Evolutionary conservation across 75 land plant genomes (phyloP).

Genomic region (Ceratopteris richardii): DNA sequence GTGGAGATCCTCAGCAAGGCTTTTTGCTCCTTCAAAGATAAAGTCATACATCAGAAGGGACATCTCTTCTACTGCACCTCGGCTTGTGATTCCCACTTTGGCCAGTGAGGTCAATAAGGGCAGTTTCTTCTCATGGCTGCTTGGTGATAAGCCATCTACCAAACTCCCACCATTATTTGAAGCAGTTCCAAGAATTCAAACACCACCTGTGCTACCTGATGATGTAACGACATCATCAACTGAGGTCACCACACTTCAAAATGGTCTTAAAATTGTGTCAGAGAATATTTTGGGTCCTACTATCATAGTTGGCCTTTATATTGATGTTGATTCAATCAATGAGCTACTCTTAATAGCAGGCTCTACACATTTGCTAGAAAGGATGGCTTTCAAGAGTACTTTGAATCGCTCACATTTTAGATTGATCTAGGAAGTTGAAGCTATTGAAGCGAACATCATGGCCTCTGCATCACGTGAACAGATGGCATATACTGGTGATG

Average conservation of each 20-base stretch:
- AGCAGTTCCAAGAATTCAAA: conserved; percentile 22
- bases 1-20: too few relatives aligned
- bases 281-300: conserved; percentile 48
- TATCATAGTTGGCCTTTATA: conserved; percentile 72
- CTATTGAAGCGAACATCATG: conserved; percentile 74
- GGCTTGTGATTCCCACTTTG: neutral
- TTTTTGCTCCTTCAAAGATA: too few relatives aligned
- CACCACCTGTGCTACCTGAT: conserved; percentile 26
- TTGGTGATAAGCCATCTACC: neutral
- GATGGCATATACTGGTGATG: conserved; percentile 82
- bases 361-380: conserved; percentile 69
- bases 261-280: conserved; percentile 41
- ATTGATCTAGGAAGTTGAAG: conserved; percentile 89
- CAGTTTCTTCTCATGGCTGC: conserved; percentile 14
- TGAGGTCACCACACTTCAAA: conserved; percentile 26
- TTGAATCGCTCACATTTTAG: conserved; percentile 70
- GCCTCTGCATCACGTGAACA: conserved; percentile 89
- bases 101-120: neutral
- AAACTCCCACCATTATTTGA: conserved; percentile 18
- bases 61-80: conserved; percentile 1
- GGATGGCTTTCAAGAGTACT: conserved; percentile 91
- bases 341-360: conserved; percentile 59
- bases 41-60: too few relatives aligned
- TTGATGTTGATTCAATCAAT: conserved; percentile 75
- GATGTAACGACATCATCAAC: conserved; percentile 14